Evolutionary conservation across 2,329 filamentous ascomycete species (phyloP), one percentile per base, ranked within the genome.

Genomic region (Diaporthe humulicola): DNA sequence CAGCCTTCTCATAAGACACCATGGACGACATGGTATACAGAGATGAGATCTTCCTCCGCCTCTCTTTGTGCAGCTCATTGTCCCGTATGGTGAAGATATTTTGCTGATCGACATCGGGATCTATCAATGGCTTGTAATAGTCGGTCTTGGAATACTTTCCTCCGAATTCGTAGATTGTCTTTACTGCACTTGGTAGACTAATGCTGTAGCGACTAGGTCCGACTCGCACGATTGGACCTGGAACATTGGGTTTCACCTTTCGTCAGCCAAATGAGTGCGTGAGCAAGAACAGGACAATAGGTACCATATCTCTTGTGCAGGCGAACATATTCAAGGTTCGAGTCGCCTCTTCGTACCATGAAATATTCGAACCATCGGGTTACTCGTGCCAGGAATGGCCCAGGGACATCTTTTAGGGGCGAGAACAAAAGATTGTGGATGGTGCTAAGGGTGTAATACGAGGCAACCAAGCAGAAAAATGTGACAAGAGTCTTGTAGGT

Each of bases 121-220:
- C 22, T 25, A 25, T 33, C 57, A 60, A 5, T 5, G 57, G 57
- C 17, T 25, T 60, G 57, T 60, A 60, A 14, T 60, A 60, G 36
- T 60, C 57, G 22, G 22, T 60, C n/a, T 60, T 60, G 57, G 36
- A n/a, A 25, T 60, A 60, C 36, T 60, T 60, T 25, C 57, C 57
- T 25, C 57, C 57, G 22, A 60, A 7, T 36, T 60, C 57, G 57
- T 60, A 60, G 36, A 60, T 40, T 10, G 57, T 60, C 57, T 60
- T 60, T 12, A 60, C 57, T 40, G 33, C 57, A 22, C 57, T 40
- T 17, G 57, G 57, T 40, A 60, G 33, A 36, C 33, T 25, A 17
- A 60, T 60, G 57, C 57, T 60, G 57, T 60, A 60, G 36, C 57
- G 57, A 2, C 40, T 60, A 22, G 57, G 57, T 25, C 57, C 57